Percentiles rank a stretch among this genome's conserved stretches.
phyloP scores from a whole-genome alignment of 306 rosid genomes.

The Glycyrrhiza uralensis region DNA sequence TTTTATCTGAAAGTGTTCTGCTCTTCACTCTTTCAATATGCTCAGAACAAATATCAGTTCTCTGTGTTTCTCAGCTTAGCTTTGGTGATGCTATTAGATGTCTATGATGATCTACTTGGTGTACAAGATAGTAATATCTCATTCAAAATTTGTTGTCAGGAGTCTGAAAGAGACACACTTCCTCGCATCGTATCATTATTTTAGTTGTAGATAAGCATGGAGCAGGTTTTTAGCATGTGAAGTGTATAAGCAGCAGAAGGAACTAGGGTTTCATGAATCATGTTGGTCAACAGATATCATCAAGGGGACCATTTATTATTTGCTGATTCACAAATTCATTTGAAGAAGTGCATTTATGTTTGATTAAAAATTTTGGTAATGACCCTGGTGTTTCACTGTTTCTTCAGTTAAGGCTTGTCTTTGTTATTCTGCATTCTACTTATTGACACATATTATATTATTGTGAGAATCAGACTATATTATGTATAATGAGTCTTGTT shows the following conservation, averaged over 20 bases:
- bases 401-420: conserved; percentile 10
- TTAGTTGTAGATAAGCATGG: conserved; percentile 6
- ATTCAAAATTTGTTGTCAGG: background rate
- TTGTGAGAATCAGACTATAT: background rate
- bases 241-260: background rate
- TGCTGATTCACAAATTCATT: background rate
- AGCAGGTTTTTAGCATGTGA: background rate
- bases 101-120: conserved; percentile 5
- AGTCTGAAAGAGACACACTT: background rate
- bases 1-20: background rate
- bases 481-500: background rate
- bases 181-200: background rate
- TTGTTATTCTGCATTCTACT: background rate
- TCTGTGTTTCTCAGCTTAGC: conserved; percentile 9
- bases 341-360: background rate
- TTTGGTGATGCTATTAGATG: background rate
- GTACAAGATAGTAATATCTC: background rate
- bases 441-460: background rate
- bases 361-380: conserved; percentile 14
- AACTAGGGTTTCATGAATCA: conserved; percentile 4
- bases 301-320: background rate
- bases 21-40: background rate
- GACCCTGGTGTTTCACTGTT: conserved; percentile 7
- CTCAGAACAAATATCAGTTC: background rate
- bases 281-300: background rate